Evolutionary conservation across 352 stramenopile species (phyloP).

Genomic region (Globisporangium irregulare): DNA sequence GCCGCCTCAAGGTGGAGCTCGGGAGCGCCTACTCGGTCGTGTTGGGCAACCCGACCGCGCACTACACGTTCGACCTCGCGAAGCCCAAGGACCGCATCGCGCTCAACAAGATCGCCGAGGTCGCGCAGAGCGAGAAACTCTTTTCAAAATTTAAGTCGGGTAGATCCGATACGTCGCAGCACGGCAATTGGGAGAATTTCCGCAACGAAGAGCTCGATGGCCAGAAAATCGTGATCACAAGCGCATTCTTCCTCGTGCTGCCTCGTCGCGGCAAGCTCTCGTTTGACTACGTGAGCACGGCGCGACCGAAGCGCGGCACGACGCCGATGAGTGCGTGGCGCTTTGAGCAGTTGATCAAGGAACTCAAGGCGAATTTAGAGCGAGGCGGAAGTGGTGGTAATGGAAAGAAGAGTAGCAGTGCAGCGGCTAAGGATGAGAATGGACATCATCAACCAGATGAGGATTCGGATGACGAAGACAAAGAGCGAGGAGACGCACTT

Average conservation of each 20-base stretch:
- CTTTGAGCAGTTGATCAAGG: conserved; percentile 72
- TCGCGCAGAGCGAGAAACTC: conserved; percentile 81
- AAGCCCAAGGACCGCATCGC: conserved; percentile 75
- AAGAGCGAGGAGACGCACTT: not conserved
- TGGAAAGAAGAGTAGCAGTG: conserved; percentile 1
- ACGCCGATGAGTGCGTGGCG: conserved; percentile 57
- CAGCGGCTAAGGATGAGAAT: not conserved
- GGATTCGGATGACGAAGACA: not conserved
- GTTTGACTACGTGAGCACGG: conserved; percentile 91
- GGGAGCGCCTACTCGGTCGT: conserved; percentile 81
- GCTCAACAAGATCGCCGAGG: conserved; percentile 76
- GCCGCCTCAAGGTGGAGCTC: conserved; percentile 77
- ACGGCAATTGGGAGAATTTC: conserved; percentile 92
- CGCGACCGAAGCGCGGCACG: conserved; percentile 58
- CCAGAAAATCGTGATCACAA: conserved; percentile 62
- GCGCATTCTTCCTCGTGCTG: conserved; percentile 75
- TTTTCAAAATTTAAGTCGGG: conserved; percentile 58
- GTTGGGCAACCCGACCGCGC: conserved; percentile 79
- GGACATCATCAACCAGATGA: not conserved
- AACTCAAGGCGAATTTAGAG: conserved; percentile 38
- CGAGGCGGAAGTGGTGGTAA: not conserved
- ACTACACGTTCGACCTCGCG: conserved; percentile 77
- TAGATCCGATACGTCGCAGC: conserved; percentile 77
- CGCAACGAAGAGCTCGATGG: conserved; percentile 87
- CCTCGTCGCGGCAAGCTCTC: conserved; percentile 69